A percentile compares a stretch with the other conserved stretches of the same genome.
Conservation (phyloP, 108 stramenopile species). For the Fragilariopsis cylindrus region DNA sequence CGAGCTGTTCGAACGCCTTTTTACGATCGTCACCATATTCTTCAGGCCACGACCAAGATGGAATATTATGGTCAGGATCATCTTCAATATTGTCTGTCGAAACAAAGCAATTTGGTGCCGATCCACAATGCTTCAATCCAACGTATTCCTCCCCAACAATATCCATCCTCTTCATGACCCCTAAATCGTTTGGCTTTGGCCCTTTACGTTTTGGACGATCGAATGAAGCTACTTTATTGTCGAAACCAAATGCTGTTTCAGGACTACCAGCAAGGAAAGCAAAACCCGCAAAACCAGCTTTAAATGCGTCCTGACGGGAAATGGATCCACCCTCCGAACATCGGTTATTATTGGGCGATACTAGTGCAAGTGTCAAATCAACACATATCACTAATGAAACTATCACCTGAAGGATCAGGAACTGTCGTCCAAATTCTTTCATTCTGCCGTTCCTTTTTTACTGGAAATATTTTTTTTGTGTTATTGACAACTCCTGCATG, state of each 20-base stretch:
- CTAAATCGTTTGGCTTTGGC: conserved; percentile 74
- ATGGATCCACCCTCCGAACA: background rate
- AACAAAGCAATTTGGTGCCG: conserved; percentile 89
- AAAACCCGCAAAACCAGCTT: background rate
- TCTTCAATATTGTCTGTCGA: conserved; percentile 66
- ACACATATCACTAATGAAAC: background rate
- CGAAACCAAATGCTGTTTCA: conserved; percentile 55
- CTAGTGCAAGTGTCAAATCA: background rate
- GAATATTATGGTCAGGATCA: conserved; percentile 64
- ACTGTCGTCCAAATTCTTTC: background rate
- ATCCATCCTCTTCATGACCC: conserved; percentile 58
- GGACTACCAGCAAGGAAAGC: background rate
- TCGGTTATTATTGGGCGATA: background rate
- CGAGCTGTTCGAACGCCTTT: conserved; percentile 62
- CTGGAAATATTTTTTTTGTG: no score
- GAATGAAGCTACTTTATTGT: conserved; percentile 76
- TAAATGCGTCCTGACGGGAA: background rate
- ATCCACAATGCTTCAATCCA: conserved; percentile 76
- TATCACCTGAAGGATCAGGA: background rate
- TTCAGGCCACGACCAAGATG: conserved; percentile 65
- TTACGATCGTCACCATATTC: conserved; percentile 31
- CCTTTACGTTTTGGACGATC: conserved; percentile 84
- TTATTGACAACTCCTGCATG: no score
- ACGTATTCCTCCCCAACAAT: conserved; percentile 69
- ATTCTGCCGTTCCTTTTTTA: background rate